These are phyloP conservation scores for Talaromyces rugulosus DNA, from an alignment of 2,329 filamentous ascomycete species.

Conservation along the genomic window DNA sequence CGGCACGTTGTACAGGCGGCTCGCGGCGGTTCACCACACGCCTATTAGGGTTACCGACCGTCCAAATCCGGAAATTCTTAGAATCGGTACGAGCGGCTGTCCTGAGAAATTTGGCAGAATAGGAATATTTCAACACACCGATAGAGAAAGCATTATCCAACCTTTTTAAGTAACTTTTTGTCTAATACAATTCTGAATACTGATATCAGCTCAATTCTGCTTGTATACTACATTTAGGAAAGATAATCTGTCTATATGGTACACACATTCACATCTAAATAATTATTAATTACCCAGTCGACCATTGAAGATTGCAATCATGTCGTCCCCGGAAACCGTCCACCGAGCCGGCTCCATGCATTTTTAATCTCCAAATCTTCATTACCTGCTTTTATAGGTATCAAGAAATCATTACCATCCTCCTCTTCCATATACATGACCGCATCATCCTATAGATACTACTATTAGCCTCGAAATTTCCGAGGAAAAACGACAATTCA, in stretches of 20 bases:
- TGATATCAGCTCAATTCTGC: neutral
- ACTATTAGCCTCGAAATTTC: neutral
- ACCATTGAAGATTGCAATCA: neutral
- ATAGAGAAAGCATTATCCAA: too few species aligned
- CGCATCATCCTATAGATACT: neutral
- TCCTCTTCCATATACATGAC: constrained; percentile 1
- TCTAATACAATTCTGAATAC: neutral
- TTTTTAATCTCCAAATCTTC: constrained; percentile 3
- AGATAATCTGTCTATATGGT: neutral
- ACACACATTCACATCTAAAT: neutral
- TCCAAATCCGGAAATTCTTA: too few species aligned
- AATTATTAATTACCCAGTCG: neutral
- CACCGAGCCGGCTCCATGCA: neutral
- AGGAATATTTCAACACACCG: too few species aligned
- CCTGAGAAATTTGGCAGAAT: too few species aligned
- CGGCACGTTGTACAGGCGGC: too few species aligned
- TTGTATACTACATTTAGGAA: neutral
- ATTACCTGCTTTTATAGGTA: neutral
- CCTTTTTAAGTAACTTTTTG: too few species aligned
- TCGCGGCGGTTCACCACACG: too few species aligned
- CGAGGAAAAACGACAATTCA: neutral
- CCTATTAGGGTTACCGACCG: too few species aligned
- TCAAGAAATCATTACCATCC: neutral
- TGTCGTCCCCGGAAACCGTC: neutral
- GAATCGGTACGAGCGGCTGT: too few species aligned